phyloP scores from a whole-genome alignment of 225 moss, liverwort and hornwort species.

The Physcomitrellopsis africana region DNA sequence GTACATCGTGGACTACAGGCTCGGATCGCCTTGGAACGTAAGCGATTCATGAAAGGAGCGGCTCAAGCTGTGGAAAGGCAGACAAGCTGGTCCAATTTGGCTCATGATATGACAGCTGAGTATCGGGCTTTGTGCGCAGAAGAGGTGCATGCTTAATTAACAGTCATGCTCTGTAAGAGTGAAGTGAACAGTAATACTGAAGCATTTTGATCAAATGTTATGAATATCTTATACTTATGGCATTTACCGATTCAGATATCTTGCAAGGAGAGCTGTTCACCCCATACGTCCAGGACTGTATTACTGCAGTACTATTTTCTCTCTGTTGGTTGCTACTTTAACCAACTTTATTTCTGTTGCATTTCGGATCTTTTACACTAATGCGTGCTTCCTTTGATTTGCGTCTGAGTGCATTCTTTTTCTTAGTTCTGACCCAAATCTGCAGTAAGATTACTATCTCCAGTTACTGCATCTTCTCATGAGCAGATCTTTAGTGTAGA shows the following conservation, averaged over 20 bases:
- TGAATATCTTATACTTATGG: neutral
- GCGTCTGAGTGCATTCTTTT: constrained; percentile 1
- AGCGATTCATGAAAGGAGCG: constrained; percentile 71
- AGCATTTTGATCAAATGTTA: constrained; percentile 5
- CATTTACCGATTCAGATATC: neutral
- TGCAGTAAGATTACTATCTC: neutral
- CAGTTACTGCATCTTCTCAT: neutral
- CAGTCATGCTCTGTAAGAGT: neutral
- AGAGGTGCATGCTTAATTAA: constrained; percentile 51
- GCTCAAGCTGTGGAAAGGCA: constrained; percentile 74
- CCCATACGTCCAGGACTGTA: neutral
- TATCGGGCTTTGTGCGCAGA: constrained; percentile 76
- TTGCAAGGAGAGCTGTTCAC: neutral
- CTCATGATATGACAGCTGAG: constrained; percentile 81
- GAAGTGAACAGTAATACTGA: neutral
- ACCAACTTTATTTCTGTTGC: neutral
- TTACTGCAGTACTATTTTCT: neutral
- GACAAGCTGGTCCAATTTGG: constrained; percentile 77
- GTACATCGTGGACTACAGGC: constrained; percentile 42
- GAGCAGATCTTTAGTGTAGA: neutral
- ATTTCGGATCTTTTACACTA: neutral
- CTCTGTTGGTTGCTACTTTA: neutral
- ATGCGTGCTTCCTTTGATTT: neutral
- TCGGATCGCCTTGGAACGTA: constrained; percentile 76
- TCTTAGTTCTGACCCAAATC: neutral